Base-by-base conservation (phyloP, 805 yeast species). In the Sporopachydermia lactativora region DNA sequence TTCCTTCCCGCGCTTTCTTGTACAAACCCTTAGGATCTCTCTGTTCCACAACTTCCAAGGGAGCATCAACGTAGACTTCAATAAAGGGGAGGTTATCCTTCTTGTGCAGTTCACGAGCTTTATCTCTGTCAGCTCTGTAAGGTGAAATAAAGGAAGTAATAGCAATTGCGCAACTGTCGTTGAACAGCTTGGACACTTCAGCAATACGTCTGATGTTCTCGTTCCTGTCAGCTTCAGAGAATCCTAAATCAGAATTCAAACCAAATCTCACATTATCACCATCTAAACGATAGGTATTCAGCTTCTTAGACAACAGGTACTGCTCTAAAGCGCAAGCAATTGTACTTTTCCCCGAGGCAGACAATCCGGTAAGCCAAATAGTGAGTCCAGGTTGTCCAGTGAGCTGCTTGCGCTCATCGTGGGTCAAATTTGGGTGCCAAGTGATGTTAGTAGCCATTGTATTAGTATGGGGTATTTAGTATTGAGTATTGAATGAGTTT, bases 21-120 rank as follows among this genome's bases (percentile, higher is more conserved):
- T 89, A 89, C 49, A 89, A 67, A 8, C 97, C 97, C 67, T 89
- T 89, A 47, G 97, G 97, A 61, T 89, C 97, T 65, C 97, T 83
- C 61, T 84, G 73, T 68, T 89, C 97, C 39, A 96, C 97, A 46
- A 89, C 85, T 53, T 80, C 86, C 40, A 89, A 69, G 28, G 97
- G 96, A 37, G 86, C 96, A 59, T 88, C 95, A 31, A 88, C 89
- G 50, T 65, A 86, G 5, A 89, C 94, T 65, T 88, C 97, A 42
- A 88, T 73, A 53, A 88, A 88, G 41, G 94, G 89, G 46, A 89
- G 65, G 35, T 71, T 71, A 48, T 78, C 74, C 45, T 75, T 75
- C 47, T 71, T 75, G 59, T 88, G 97, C 47, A 88, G 66, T 57
- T 80, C 77, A 57, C 97, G 76, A 24, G 96, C 97, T 49, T 70